Base-by-base conservation (phyloP, 2,329 filamentous ascomycete genomes). In the Colletotrichum nymphaeae region DNA sequence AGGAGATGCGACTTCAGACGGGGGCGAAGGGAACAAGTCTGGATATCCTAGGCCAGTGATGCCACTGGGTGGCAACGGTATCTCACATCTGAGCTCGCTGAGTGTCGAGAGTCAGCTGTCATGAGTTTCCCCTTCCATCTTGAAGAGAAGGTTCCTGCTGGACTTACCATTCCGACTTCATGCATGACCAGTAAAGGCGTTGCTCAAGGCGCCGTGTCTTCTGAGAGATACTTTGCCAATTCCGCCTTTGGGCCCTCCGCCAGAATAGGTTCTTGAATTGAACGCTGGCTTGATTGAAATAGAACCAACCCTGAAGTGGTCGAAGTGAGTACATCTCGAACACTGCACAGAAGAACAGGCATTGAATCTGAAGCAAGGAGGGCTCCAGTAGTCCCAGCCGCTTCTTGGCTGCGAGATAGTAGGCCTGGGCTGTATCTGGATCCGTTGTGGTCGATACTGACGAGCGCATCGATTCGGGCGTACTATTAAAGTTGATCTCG, bases 281-380 rank as follows among this genome's bases (percentile, higher is more conserved):
- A 14, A 80, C 77, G 37, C 77, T 79, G 24, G 80, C 79, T 37
- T 77, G 76, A 62, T 80, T 80, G 67, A 82, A 81, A 30, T 78
- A 79, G 8, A 75, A 76, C 73, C 78, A 79, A 12, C 80, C 80
- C 30, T 80, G 74, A 5, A 81, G 73, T 8, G 80, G 80, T 3
- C 78, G 76, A 32, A 82, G 72, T 16, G 78, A 78, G 57, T 81
- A 81, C 80, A 81, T 81, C 62, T 81, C 79, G 32, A 79, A 81
- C 8, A 82, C 79, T 2, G 80, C 80, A 26, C 76, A 78, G 52
- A 81, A 73, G 55, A 81, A 82, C 12, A 80, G 62, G 46, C 80
- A 81, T 68, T 82, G 78, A 3, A 79, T 77, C 2, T 78, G 76
- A 28, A 80, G 69, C 9, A 81, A 49, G 5, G 79, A 77, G 19